Evolutionary conservation across 139 green algal genomes (phyloP).

Genomic region (Pseudopediastrum boryanum): DNA sequence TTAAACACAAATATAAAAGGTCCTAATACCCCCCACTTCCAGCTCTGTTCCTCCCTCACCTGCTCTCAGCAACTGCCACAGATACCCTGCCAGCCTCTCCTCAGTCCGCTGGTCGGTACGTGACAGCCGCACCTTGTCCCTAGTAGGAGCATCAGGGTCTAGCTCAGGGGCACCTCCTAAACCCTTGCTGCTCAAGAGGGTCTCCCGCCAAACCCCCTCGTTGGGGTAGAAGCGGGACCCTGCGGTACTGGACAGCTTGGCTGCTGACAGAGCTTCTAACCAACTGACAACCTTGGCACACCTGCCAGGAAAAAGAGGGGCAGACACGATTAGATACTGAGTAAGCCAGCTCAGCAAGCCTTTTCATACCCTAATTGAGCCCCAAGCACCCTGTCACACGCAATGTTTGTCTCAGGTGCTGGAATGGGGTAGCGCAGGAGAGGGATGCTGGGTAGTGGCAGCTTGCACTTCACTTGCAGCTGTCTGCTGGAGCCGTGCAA

Average conservation of each 20-base stretch:
- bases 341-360: neutral
- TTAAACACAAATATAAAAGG: too few species aligned
- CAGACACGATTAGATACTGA: neutral
- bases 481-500: too few species aligned
- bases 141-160: constrained; percentile 76
- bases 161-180: constrained; percentile 55
- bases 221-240: constrained; percentile 37
- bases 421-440: too few species aligned
- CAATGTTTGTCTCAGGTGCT: too few species aligned
- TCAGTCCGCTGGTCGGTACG: constrained; percentile 59
- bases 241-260: constrained; percentile 37
- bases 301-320: constrained; percentile 26
- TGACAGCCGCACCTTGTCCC: constrained; percentile 47
- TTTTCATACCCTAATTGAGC: too few species aligned
- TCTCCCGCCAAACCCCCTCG: constrained; percentile 80
- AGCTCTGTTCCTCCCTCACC: constrained; percentile 37
- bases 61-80: constrained; percentile 78
- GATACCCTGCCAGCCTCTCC: constrained; percentile 58
- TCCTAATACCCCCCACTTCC: too few species aligned
- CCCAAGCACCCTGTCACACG: too few species aligned
- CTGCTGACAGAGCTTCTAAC: constrained; percentile 69
- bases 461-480: too few species aligned
- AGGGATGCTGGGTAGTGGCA: too few species aligned
- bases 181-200: constrained; percentile 39
- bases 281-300: constrained; percentile 68